Evolutionary conservation across 2,329 filamentous ascomycete species (phyloP).

Genomic region (Colletotrichum kahawae): DNA sequence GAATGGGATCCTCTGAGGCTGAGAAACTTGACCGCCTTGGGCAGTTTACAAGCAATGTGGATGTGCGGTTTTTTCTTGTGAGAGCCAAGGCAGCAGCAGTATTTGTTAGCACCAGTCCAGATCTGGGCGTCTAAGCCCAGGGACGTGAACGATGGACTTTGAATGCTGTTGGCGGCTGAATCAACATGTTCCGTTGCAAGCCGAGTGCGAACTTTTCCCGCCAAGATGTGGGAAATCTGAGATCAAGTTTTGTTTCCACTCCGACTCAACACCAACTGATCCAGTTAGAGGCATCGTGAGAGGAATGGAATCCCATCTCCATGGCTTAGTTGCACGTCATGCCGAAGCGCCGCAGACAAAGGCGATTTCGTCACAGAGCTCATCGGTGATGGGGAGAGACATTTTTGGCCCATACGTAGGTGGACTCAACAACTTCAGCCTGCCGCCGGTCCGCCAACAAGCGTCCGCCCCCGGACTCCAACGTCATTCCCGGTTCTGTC

Average conservation of each 20-base stretch:
- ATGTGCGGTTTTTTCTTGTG: background rate
- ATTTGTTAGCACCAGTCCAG: background rate
- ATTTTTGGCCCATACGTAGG: background rate
- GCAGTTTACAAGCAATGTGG: background rate
- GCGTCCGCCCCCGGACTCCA: background rate
- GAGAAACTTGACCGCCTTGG: background rate
- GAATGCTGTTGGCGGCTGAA: background rate
- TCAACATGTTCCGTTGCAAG: background rate
- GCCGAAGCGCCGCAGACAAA: background rate
- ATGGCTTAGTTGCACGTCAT: background rate
- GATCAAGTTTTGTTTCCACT: background rate
- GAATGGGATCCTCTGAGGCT: conserved; percentile 1
- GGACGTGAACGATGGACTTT: background rate
- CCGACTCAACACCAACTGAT: background rate
- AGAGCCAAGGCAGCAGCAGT: background rate
- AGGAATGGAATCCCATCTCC: background rate
- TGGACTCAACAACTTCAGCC: background rate
- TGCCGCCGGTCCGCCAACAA: background rate
- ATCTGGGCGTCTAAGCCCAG: background rate
- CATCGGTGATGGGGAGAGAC: background rate
- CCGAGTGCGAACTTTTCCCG: background rate
- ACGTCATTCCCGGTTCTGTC: background rate
- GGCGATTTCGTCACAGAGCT: background rate
- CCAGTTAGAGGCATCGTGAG: background rate
- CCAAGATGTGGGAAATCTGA: background rate